A percentile compares a stretch with the other conserved stretches of the same genome.
These are phyloP conservation scores for Aspergillus carbonarius DNA, from an alignment of 2,329 filamentous ascomycete genomes.

Conservation along the genomic window DNA sequence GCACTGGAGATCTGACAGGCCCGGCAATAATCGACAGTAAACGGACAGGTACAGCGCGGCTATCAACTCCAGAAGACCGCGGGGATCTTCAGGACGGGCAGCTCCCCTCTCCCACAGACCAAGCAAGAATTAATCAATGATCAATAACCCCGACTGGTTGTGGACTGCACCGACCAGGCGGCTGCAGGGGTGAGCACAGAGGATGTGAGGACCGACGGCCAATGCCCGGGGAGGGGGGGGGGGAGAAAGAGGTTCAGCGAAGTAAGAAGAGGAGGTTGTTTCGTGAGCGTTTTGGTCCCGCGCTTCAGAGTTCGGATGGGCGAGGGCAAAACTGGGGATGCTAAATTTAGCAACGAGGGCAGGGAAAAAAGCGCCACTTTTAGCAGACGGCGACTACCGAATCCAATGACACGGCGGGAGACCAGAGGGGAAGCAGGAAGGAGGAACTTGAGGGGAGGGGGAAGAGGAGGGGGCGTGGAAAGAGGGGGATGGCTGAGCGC, in stretches of 20 bases:
- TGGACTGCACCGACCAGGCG: constrained; percentile 14
- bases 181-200: constrained; percentile 8
- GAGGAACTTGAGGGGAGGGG: constrained; percentile 1
- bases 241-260: constrained; percentile 15
- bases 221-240: constrained; percentile 17
- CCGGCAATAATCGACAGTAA: constrained; percentile 4
- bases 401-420: constrained; percentile 5
- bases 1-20: constrained; percentile 8
- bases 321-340: constrained; percentile 24
- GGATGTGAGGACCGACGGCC: constrained; percentile 11
- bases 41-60: constrained; percentile 12
- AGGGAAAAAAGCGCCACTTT: constrained; percentile 23
- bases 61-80: constrained; percentile 12
- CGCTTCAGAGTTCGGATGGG: constrained; percentile 17
- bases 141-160: constrained; percentile 5
- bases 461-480: constrained; percentile 8
- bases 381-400: constrained; percentile 23
- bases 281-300: constrained; percentile 17
- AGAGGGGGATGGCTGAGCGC: constrained; percentile 12
- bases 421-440: neutral
- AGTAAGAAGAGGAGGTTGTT: constrained; percentile 11
- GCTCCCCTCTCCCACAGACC: constrained; percentile 1
- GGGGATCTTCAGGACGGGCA: constrained; percentile 2
- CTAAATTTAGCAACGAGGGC: constrained; percentile 37
- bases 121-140: neutral